Evolutionary conservation across 306 rosid genomes (phyloP), one percentile per base, ranked within the genome.

Genomic region (barrel medic (Medicago truncatula)): DNA sequence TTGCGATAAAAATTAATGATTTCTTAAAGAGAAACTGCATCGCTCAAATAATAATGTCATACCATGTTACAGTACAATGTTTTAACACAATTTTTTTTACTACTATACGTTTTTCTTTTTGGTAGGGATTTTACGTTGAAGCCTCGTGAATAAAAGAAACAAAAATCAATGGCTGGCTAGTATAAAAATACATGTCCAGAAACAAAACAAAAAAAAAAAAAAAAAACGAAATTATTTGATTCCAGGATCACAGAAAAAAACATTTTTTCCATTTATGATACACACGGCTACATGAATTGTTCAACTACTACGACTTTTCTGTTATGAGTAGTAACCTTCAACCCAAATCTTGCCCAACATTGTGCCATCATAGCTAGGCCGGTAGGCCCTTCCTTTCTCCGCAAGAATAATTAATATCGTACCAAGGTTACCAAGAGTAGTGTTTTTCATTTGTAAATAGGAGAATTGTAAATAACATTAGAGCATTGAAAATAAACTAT

Each of bases 141-240:
- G 43, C 20, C 67, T 60, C 23, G 67, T 60, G 67, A 61, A 14
- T 31, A 31, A 61, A 61, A 31, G 43, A 61, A 31, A 31, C 43
- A 31, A 61, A 60, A 61, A 61, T 61, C 10, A 31, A 28, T 36
- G 41, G 67, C 21, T 2, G 11, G 62, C 36, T 15, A 5, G 8
- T 49, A 40, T 40, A n/a, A n/a, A n/a, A n/a, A n/a, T n/a, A n/a
- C n/a, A n/a, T n/a, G n/a, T n/a, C n/a, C n/a, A n/a, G n/a, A n/a
- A n/a, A n/a, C n/a, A n/a, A n/a, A n/a, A n/a, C n/a, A n/a, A n/a
- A n/a, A n/a, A n/a, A n/a, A n/a, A n/a, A n/a, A n/a, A n/a, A n/a
- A n/a, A n/a, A n/a, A n/a, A n/a, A n/a, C n/a, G n/a, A n/a, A n/a
- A n/a, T n/a, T n/a, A n/a, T n/a, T n/a, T n/a, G n/a, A n/a, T n/a